phyloP scores from a whole-genome alignment of 116 monocot species.

The Phalaenopsis hybrid region DNA sequence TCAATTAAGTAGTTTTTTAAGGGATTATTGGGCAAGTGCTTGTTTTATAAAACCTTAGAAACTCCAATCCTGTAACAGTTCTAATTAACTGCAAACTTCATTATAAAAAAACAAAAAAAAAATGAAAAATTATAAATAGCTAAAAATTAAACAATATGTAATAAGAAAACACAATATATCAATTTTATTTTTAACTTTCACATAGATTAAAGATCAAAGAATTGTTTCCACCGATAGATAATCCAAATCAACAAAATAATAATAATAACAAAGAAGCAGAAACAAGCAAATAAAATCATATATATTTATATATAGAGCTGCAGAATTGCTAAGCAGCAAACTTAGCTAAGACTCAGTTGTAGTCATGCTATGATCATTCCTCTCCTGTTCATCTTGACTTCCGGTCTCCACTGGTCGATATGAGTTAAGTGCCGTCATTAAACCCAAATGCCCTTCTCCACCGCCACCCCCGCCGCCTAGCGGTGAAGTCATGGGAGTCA shows the following conservation, averaged over 20 bases:
- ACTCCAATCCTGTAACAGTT: too few relatives aligned
- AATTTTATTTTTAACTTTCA: too few relatives aligned
- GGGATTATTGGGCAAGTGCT: too few relatives aligned
- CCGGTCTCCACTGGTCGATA: conserved; percentile 18
- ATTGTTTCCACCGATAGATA: too few relatives aligned
- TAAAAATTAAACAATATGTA: too few relatives aligned
- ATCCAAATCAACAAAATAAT: neutral
- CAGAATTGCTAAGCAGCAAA: neutral
- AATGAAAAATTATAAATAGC: too few relatives aligned
- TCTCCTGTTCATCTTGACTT: conserved; percentile 5
- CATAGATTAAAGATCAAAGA: too few relatives aligned
- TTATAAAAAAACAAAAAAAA: too few relatives aligned
- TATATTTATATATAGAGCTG: neutral
- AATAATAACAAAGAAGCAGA: neutral
- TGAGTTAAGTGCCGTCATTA: conserved; percentile 28
- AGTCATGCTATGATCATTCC: neutral
- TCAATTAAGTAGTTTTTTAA: too few relatives aligned
- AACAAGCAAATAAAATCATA: neutral
- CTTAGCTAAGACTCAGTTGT: neutral
- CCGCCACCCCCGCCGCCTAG: neutral
- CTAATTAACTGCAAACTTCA: too few relatives aligned
- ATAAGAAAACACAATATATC: too few relatives aligned
- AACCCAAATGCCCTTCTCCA: conserved; percentile 22
- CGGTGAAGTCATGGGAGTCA: conserved; percentile 29
- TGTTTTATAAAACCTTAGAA: too few relatives aligned